phyloP scores from a whole-genome alignment of 2,329 filamentous ascomycete species.

The Arthroderma sp. region DNA sequence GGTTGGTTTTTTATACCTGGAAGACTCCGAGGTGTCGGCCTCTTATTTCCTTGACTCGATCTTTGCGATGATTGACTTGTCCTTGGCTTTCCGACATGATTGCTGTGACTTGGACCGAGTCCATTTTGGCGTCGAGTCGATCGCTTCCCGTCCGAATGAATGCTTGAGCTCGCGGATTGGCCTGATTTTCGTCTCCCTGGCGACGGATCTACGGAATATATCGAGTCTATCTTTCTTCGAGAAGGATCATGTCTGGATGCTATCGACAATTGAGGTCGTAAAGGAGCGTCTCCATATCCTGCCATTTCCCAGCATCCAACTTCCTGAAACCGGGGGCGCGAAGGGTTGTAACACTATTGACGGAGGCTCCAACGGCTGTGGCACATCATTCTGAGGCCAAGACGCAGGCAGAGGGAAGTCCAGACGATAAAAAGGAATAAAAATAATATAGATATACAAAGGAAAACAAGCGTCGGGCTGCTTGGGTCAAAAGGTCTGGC shows the following conservation, averaged over 20 bases:
- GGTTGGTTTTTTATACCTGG: conserved; percentile 3
- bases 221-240: too few relatives aligned
- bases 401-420: not conserved
- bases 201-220: conserved; percentile 4
- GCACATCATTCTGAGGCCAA: conserved; percentile 5
- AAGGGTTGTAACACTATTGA: conserved; percentile 2
- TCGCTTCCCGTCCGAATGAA: conserved; percentile 6
- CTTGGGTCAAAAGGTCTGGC: too few relatives aligned
- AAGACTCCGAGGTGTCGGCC: conserved; percentile 2
- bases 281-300: conserved; percentile 5
- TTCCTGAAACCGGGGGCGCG: not conserved
- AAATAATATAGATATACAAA: not conserved
- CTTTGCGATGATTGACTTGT: too few relatives aligned
- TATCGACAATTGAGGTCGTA: conserved; percentile 5
- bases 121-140: not conserved
- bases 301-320: conserved; percentile 4
- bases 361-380: conserved; percentile 6
- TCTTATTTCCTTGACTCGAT: too few relatives aligned
- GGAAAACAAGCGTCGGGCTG: not conserved
- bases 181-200: conserved; percentile 9
- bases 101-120: not conserved
- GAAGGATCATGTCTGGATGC: not conserved
- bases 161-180: conserved; percentile 8
- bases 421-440: not conserved
- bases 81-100: not conserved